Conservation (phyloP, 768 basidiomycete species). For the Austroboletus eburneus region DNA sequence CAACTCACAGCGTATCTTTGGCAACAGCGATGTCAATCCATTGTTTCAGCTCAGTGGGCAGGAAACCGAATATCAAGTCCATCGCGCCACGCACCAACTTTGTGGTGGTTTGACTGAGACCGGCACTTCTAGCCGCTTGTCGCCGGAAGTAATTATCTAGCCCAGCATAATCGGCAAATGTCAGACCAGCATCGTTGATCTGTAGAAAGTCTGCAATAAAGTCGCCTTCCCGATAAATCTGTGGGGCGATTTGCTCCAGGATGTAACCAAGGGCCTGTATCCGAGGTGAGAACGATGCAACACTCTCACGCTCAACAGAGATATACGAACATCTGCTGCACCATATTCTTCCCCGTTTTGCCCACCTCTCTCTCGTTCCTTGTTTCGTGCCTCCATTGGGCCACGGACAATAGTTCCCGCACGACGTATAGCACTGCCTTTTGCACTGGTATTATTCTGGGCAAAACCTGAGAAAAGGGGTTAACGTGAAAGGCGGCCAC, state of each 20-base stretch:
- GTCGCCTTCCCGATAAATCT: constrained; percentile 79
- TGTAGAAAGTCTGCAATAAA: constrained; percentile 92
- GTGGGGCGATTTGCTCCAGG: constrained; percentile 69
- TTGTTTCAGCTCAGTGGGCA: constrained; percentile 73
- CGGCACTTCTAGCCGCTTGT: constrained; percentile 74
- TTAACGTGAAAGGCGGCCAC: not conserved
- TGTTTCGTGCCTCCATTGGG: constrained; percentile 52
- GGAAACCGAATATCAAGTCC: constrained; percentile 94
- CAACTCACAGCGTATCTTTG: constrained; percentile 66
- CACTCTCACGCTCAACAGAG: not conserved
- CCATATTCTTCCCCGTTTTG: constrained; percentile 54
- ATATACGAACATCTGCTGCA: constrained; percentile 65
- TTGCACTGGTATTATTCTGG: constrained; percentile 29
- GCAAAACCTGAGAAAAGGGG: constrained; percentile 39
- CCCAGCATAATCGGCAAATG: constrained; percentile 94
- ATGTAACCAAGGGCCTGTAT: constrained; percentile 68
- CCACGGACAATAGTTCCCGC: constrained; percentile 84
- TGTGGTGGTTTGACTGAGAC: constrained; percentile 61
- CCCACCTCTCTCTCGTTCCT: constrained; percentile 49
- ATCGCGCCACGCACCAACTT: constrained; percentile 86
- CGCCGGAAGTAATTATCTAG: constrained; percentile 92
- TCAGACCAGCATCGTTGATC: constrained; percentile 81
- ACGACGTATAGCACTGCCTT: constrained; percentile 64
- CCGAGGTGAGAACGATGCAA: not conserved
- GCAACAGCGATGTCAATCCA: constrained; percentile 81